Conservation (phyloP, 2,329 filamentous ascomycete genomes). For the Calonectria hawksworthii region DNA sequence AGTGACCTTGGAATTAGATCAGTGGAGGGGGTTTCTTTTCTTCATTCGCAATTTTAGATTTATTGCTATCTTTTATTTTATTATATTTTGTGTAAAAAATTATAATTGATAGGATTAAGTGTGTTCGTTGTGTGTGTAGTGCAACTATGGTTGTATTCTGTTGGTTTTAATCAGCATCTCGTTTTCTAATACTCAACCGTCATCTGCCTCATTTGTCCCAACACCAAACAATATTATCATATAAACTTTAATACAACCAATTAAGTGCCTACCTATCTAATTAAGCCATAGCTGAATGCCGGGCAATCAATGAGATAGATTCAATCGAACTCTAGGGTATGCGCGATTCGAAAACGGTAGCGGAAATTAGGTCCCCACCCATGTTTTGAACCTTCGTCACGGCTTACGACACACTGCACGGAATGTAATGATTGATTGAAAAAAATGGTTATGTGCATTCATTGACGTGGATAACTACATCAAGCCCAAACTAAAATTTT, state of each 20-base stretch:
- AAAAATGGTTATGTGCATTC: conserved; percentile 25
- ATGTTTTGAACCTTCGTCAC: background rate
- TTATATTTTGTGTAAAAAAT: too few species aligned
- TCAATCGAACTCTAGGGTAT: background rate
- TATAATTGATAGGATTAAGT: too few species aligned
- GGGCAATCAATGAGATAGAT: background rate
- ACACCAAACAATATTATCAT: background rate
- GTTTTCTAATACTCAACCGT: too few species aligned
- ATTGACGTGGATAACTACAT: conserved; percentile 30
- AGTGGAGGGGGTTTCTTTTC: too few species aligned
- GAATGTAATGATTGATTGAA: background rate
- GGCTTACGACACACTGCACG: background rate
- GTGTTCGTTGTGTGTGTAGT: too few species aligned
- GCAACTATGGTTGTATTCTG: too few species aligned
- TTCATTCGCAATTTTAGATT: too few species aligned
- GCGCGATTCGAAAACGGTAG: background rate
- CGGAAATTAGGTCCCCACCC: background rate
- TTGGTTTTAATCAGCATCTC: too few species aligned
- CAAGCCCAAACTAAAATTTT: conserved; percentile 34
- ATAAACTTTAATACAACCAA: background rate
- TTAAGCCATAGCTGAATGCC: background rate
- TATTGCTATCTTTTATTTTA: too few species aligned
- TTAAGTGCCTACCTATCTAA: background rate
- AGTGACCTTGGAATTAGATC: background rate
- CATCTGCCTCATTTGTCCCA: background rate